These are phyloP conservation scores for Penicillium sp. DNA, from an alignment of 2,329 filamentous ascomycete species.

Conservation along the genomic window DNA sequence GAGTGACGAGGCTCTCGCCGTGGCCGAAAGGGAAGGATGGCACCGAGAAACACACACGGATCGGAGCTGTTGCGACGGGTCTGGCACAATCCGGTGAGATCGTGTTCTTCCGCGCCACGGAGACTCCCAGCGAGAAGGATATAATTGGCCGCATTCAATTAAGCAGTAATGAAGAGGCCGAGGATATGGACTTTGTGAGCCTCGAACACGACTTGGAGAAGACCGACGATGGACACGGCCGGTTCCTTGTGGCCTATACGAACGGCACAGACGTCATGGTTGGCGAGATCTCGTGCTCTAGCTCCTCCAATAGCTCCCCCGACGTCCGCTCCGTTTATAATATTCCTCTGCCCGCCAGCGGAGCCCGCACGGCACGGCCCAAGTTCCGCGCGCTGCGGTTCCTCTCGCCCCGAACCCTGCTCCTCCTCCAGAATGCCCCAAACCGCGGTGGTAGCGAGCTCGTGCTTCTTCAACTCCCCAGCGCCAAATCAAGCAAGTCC, in stretches of 20 bases:
- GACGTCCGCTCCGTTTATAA: slow-evolving; percentile 33
- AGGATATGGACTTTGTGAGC: slow-evolving; percentile 38
- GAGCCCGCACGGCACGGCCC: slow-evolving; percentile 29
- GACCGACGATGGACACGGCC: slow-evolving; percentile 13
- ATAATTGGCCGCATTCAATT: slow-evolving; percentile 48
- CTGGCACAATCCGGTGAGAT: slow-evolving; percentile 68
- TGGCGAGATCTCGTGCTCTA: slow-evolving; percentile 49
- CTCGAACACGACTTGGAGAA: slow-evolving; percentile 20
- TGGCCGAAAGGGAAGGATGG: slow-evolving; percentile 34
- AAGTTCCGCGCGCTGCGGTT: slow-evolving; percentile 52
- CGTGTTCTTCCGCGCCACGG: slow-evolving; percentile 64
- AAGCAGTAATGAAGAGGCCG: slow-evolving; percentile 44
- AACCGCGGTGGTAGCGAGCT: slow-evolving; percentile 50
- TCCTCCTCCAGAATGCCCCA: slow-evolving; percentile 50
- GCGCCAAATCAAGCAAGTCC: slow-evolving; percentile 26
- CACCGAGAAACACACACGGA: slow-evolving; percentile 46
- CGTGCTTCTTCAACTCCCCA: slow-evolving; percentile 37
- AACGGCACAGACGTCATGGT: slow-evolving; percentile 66
- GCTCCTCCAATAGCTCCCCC: slow-evolving; percentile 35
- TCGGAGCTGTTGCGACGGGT: slow-evolving; percentile 72
- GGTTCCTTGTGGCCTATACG: slow-evolving; percentile 69
- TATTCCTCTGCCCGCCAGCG: slow-evolving; percentile 34
- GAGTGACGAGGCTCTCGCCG: slow-evolving; percentile 50
- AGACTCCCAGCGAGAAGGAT: slow-evolving; percentile 44
- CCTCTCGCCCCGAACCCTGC: slow-evolving; percentile 45